A percentile compares a stretch with the other conserved stretches of the same genome.
These are phyloP conservation scores for Globisporangium emineosum DNA, from an alignment of 352 stramenopile species.

Conservation along the genomic window DNA sequence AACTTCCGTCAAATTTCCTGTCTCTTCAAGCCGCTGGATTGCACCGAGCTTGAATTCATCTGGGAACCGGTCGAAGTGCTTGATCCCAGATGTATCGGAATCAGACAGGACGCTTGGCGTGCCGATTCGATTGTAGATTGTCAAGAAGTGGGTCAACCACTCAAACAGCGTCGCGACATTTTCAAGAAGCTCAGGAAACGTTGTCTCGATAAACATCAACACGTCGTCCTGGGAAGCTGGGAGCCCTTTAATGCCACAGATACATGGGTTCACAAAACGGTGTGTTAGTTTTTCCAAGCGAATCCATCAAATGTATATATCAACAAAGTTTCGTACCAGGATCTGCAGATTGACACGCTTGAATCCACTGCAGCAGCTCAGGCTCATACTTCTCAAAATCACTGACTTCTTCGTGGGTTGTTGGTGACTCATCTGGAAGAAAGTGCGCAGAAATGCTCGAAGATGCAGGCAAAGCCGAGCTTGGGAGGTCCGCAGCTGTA, in stretches of 20 bases:
- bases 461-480: background rate
- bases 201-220: constrained; percentile 64
- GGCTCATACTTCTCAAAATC: constrained; percentile 40
- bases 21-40: constrained; percentile 22
- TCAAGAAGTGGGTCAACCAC: constrained; percentile 54
- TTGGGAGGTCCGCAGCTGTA: background rate
- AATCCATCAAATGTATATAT: background rate
- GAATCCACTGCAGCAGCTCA: constrained; percentile 54
- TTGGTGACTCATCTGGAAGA: background rate
- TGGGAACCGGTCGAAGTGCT: constrained; percentile 12
- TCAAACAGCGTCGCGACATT: constrained; percentile 44
- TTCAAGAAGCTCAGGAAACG: constrained; percentile 53
- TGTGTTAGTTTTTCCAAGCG: background rate
- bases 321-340: constrained; percentile 5
- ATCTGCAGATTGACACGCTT: constrained; percentile 31
- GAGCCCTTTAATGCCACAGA: constrained; percentile 5
- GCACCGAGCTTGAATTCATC: constrained; percentile 17
- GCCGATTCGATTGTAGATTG: constrained; percentile 29
- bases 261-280: background rate
- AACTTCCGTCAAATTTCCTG: constrained; percentile 28
- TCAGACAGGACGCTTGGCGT: constrained; percentile 18
- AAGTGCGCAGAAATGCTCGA: background rate
- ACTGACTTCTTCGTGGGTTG: background rate
- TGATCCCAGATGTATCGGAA: background rate
- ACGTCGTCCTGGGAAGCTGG: constrained; percentile 46